phyloP scores from a whole-genome alignment of 2,329 filamentous ascomycete species.

The Catunica adiposa region DNA sequence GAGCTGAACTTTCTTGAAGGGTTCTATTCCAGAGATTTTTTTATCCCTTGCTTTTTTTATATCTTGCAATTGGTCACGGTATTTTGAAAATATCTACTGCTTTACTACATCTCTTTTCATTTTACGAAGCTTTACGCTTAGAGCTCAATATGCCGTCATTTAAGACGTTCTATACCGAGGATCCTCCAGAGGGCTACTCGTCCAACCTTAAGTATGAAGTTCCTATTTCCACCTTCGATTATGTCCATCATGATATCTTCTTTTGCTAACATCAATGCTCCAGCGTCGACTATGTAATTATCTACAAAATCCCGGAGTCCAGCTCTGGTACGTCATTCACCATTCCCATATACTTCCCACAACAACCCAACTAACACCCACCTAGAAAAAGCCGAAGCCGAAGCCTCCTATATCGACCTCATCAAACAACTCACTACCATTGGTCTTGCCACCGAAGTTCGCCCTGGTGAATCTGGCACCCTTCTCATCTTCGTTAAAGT shows the following conservation, averaged over 20 bases:
- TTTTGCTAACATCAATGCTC: neutral
- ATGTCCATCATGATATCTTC: neutral
- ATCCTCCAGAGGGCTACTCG: conserved; percentile 12
- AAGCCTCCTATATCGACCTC: conserved; percentile 61
- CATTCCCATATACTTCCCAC: neutral
- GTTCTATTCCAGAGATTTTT: neutral
- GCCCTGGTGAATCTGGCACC: conserved; percentile 57
- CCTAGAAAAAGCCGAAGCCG: conserved; percentile 38
- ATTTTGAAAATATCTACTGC: too few relatives aligned
- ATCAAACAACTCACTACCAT: conserved; percentile 58
- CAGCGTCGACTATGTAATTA: conserved; percentile 77
- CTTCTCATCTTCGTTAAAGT: conserved; percentile 73
- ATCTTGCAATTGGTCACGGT: neutral
- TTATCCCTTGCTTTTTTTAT: neutral
- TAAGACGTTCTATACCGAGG: conserved; percentile 13
- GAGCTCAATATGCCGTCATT: conserved; percentile 12
- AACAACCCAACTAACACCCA: neutral
- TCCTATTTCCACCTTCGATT: neutral
- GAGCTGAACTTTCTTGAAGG: neutral
- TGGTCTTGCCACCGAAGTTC: conserved; percentile 77
- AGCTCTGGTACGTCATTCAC: conserved; percentile 32
- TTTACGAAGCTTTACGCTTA: neutral
- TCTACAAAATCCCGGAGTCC: conserved; percentile 52
- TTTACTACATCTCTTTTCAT: conserved; percentile 5
- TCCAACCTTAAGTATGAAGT: conserved; percentile 10